phyloP scores from a whole-genome alignment of 2,329 filamentous ascomycete species.

The Achaetomium macrosporum region DNA sequence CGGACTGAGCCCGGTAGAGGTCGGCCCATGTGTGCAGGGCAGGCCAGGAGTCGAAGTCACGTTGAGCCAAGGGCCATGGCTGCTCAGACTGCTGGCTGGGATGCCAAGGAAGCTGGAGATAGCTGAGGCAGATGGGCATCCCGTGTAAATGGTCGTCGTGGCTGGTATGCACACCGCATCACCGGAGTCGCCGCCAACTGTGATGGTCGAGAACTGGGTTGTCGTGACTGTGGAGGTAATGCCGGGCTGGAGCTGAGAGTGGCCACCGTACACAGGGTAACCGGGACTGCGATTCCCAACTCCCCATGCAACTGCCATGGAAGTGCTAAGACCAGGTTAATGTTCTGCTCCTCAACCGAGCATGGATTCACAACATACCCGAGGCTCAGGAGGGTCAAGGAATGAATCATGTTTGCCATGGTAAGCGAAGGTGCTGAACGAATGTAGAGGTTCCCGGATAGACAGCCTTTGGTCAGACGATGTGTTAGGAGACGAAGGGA shows the following conservation, averaged over 20 bases:
- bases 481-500: too few relatives aligned
- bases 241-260: neutral
- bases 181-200: slow-evolving; percentile 6
- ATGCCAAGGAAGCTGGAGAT: neutral
- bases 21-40: neutral
- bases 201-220: slow-evolving; percentile 10
- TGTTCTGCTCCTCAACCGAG: neutral
- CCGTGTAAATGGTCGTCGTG: slow-evolving; percentile 12
- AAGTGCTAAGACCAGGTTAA: slow-evolving; percentile 6
- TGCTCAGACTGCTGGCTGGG: neutral
- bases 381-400: slow-evolving; percentile 14
- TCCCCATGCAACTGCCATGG: slow-evolving; percentile 1
- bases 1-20: neutral
- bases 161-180: neutral
- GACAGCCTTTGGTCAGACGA: neutral
- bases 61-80: slow-evolving; percentile 2
- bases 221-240: slow-evolving; percentile 8
- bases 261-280: neutral
- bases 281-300: neutral
- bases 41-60: neutral
- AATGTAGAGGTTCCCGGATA: slow-evolving; percentile 1
- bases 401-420: slow-evolving; percentile 8
- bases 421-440: slow-evolving; percentile 1
- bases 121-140: neutral
- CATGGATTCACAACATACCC: slow-evolving; percentile 2